Conservation (phyloP, 192 early-diverging fungal genomes). For the Backusella morwellensis region DNA sequence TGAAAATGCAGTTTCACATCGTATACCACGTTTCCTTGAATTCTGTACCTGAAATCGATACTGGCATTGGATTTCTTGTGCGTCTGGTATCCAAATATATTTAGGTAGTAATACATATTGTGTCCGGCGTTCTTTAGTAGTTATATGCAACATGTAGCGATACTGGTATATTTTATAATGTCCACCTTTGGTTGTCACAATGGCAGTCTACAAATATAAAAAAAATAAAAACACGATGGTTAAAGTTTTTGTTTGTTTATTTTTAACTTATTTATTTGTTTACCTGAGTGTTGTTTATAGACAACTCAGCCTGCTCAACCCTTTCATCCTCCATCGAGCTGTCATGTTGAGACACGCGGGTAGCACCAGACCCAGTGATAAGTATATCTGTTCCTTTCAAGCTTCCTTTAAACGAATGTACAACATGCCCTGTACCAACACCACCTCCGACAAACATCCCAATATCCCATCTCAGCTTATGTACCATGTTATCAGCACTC, state of each 20-base stretch:
- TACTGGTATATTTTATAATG: constrained; percentile 10
- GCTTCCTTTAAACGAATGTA: constrained; percentile 12
- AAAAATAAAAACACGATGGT: neutral
- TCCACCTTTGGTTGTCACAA: neutral
- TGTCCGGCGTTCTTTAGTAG: neutral
- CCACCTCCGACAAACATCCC: constrained; percentile 25
- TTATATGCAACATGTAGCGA: constrained; percentile 17
- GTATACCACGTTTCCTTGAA: neutral
- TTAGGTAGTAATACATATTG: constrained; percentile 13
- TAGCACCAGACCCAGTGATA: constrained; percentile 18
- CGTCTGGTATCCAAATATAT: constrained; percentile 24
- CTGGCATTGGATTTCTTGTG: constrained; percentile 22
- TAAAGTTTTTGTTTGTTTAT: neutral
- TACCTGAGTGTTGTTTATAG: neutral
- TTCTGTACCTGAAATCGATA: constrained; percentile 9
- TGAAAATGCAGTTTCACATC: constrained; percentile 24
- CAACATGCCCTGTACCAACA: constrained; percentile 29
- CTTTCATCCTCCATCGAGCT: neutral
- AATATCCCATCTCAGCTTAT: constrained; percentile 25
- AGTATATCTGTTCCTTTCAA: constrained; percentile 13
- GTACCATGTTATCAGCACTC: neutral
- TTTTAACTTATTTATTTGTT: neutral
- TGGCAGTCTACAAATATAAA: neutral
- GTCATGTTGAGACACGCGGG: neutral
- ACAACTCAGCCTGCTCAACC: neutral